Evolutionary conservation across 441 rosid genomes (phyloP), one percentile per base, ranked within the genome.

Genomic region (Euphorbia schlechtendalii): DNA sequence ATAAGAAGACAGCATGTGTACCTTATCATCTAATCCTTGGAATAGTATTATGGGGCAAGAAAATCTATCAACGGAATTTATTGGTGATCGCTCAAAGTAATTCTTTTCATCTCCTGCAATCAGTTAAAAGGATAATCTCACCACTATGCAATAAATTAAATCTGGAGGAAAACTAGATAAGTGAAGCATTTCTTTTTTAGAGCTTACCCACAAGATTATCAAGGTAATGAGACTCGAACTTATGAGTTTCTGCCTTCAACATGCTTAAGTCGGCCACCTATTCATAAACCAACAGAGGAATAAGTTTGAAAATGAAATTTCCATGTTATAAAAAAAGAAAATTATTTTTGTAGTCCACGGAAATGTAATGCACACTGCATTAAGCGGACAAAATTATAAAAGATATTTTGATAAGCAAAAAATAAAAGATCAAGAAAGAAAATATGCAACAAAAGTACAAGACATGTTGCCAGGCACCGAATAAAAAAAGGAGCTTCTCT

Each of bases 1-100:
- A 8, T 61, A 6, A 13, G 46, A 51, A 57, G 21, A 43, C 8
- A 38, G 36, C 3, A 17, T 56, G 20, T 62, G 25, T 77, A 86
- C 97, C 99, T 85, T 89, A 78, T 94, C 99, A 69, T 94, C 96
- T 53, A 89, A 71, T 64, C 99, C 97, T 76, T 90, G 96, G 76
- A 94, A 89, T 49, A 89, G 80, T 82, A 94, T 91, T 69, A 84
- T 82, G 71, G 96, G 99, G 79, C 99, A 87, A 65, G 94, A 89
- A 78, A 89, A 87, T 69, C 71, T 80, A 61, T 89, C 85, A 1
- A 87, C 96, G 59, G 69, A 86, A 79, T 91, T 89, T 72, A 90
- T 83, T 22, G 96, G 96, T 22, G 97, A 84, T 67, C 94, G 85
- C 72, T 90, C 88, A 40, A 71, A 80, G 77, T 68, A 86, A 20